Conservation (phyloP, 129 eudicot genomes). For the Helianthus tuberosus region DNA sequence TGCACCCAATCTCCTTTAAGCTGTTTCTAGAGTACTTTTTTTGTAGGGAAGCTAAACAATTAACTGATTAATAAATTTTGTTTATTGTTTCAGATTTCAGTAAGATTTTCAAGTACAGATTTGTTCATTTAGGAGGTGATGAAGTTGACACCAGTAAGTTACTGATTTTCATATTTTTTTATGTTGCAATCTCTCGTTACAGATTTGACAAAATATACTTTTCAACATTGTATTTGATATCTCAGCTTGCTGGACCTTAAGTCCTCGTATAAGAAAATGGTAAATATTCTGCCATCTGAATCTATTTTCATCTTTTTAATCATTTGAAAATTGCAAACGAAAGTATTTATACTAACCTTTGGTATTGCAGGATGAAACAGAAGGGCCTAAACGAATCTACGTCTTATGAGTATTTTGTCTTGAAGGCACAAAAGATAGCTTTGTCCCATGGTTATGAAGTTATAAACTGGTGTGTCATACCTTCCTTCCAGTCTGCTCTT, state of each 20-base stretch:
- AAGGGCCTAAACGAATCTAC: slow-evolving; percentile 49
- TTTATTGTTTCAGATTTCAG: slow-evolving; percentile 78
- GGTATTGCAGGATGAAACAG: slow-evolving; percentile 55
- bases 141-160: slow-evolving; percentile 91
- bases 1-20: slow-evolving; percentile 11
- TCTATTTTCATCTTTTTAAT: not conserved
- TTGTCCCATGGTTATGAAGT: slow-evolving; percentile 91
- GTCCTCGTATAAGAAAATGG: slow-evolving; percentile 76
- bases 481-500: not conserved
- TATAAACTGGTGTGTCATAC: slow-evolving; percentile 66
- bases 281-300: slow-evolving; percentile 34
- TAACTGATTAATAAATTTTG: not conserved
- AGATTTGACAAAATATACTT: not conserved
- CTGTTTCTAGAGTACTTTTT: not conserved
- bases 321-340: slow-evolving; percentile 3
- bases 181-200: slow-evolving; percentile 17
- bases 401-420: slow-evolving; percentile 84
- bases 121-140: slow-evolving; percentile 97
- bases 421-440: slow-evolving; percentile 88
- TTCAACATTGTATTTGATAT: not conserved
- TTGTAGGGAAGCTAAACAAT: slow-evolving; percentile 9
- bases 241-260: slow-evolving; percentile 88
- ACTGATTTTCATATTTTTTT: not conserved
- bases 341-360: slow-evolving; percentile 9
- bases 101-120: slow-evolving; percentile 79